Conservation (phyloP, 2,329 filamentous ascomycete genomes). For the Fusarium equiseti region DNA sequence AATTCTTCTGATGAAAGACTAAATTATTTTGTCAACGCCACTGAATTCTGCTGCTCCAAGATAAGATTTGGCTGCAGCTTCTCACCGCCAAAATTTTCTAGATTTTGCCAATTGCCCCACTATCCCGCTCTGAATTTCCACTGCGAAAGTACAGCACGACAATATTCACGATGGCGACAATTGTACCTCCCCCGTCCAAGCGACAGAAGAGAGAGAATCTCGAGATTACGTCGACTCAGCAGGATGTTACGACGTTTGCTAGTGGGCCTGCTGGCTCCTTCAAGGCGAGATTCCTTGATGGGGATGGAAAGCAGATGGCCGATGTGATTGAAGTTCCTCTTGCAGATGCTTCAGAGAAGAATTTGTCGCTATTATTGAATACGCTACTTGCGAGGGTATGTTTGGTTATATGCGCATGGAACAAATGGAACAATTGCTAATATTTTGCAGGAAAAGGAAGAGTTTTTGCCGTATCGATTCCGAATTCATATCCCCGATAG, state of each 20-base stretch:
- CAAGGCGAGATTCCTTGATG: conserved; percentile 89
- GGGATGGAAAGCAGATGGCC: conserved; percentile 77
- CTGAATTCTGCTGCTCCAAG: background rate
- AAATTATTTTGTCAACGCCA: background rate
- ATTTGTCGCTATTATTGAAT: conserved; percentile 88
- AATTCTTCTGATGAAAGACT: background rate
- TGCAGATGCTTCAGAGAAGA: conserved; percentile 87
- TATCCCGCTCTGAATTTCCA: conserved; percentile 33
- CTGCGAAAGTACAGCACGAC: conserved; percentile 13
- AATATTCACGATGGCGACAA: conserved; percentile 74
- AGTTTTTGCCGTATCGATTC: conserved; percentile 72
- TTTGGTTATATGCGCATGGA: background rate
- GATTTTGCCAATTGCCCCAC: conserved; percentile 51
- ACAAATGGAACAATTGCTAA: conserved; percentile 7
- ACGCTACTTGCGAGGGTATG: conserved; percentile 81
- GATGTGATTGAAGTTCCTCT: conserved; percentile 81
- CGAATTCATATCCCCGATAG: conserved; percentile 68
- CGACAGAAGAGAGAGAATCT: conserved; percentile 82
- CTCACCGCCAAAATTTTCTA: conserved; percentile 51
- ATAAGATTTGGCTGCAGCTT: conserved; percentile 23
- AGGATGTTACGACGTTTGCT: conserved; percentile 74
- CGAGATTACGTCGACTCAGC: conserved; percentile 78
- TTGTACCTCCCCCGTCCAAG: conserved; percentile 87
- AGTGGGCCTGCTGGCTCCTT: conserved; percentile 79
- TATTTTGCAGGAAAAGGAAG: conserved; percentile 62